phyloP scores from a whole-genome alignment of 345 rosid genomes.

The Combretum micranthum region DNA sequence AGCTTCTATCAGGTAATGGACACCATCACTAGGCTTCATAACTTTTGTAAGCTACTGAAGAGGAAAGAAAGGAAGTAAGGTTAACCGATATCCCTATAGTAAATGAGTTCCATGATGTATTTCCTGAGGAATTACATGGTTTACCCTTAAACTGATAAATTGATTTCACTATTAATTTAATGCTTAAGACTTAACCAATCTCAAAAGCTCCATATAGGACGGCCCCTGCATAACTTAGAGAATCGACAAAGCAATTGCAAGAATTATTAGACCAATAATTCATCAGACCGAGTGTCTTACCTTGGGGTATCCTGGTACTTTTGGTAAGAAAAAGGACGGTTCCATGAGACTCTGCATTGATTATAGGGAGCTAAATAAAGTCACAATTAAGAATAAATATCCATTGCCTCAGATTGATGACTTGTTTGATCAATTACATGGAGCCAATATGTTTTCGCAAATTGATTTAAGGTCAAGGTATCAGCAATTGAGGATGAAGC shows the following conservation, averaged over 20 bases:
- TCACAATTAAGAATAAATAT: no score
- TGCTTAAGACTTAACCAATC: background rate
- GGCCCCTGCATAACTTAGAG: background rate
- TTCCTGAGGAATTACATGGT: background rate
- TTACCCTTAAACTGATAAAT: background rate
- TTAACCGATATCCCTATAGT: constrained; percentile 9
- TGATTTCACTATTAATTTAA: background rate
- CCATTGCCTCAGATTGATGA: no score
- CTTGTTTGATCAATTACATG: no score
- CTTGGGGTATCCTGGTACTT: background rate
- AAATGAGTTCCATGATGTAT: constrained; percentile 15
- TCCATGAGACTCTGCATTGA: background rate
- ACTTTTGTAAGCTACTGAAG: no score
- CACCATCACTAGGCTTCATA: no score
- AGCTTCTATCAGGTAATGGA: no score
- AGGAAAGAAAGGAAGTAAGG: constrained; percentile 1
- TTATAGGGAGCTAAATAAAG: background rate
- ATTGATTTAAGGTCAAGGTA: no score
- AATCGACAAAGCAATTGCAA: background rate
- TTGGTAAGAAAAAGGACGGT: background rate
- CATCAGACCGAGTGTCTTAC: background rate
- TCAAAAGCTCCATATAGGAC: background rate
- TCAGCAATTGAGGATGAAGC: no score
- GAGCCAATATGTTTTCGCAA: no score
- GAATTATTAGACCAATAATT: background rate